Evolutionary conservation across 805 yeast genomes (phyloP).

Genomic region (Saturnispora sekii): DNA sequence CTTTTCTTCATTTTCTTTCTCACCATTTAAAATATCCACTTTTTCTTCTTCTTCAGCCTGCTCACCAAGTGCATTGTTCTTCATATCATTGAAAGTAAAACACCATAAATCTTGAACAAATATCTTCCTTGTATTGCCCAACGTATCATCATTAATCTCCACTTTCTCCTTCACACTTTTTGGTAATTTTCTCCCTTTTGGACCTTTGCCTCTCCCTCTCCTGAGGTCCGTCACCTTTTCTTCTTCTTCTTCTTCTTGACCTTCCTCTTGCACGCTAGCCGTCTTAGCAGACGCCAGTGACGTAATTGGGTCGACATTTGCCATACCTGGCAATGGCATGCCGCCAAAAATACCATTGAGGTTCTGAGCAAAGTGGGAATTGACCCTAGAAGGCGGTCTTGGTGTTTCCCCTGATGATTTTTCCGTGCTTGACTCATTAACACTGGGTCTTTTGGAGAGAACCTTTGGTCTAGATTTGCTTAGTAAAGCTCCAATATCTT

Average conservation of each 20-base stretch:
- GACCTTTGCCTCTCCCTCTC: slow-evolving; percentile 57
- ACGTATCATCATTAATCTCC: slow-evolving; percentile 26
- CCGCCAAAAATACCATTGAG: slow-evolving; percentile 49
- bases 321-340: slow-evolving; percentile 24
- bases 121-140: slow-evolving; percentile 26
- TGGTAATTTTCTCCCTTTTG: slow-evolving; percentile 64
- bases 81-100: slow-evolving; percentile 13
- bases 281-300: slow-evolving; percentile 9
- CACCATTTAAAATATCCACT: background rate
- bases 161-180: slow-evolving; percentile 38
- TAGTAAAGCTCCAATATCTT: slow-evolving; percentile 22
- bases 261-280: slow-evolving; percentile 10
- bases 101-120: slow-evolving; percentile 32
- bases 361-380: slow-evolving; percentile 43
- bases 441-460: slow-evolving; percentile 18
- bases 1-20: background rate
- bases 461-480: slow-evolving; percentile 15
- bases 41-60: background rate
- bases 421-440: background rate
- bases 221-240: slow-evolving; percentile 28
- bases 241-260: slow-evolving; percentile 3
- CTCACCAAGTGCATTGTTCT: background rate
- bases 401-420: background rate
- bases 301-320: slow-evolving; percentile 9
- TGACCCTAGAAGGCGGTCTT: slow-evolving; percentile 8